These are phyloP conservation scores for Cladophialophora bantiana DNA, from an alignment of 2,329 filamentous ascomycete species.

Conservation along the genomic window DNA sequence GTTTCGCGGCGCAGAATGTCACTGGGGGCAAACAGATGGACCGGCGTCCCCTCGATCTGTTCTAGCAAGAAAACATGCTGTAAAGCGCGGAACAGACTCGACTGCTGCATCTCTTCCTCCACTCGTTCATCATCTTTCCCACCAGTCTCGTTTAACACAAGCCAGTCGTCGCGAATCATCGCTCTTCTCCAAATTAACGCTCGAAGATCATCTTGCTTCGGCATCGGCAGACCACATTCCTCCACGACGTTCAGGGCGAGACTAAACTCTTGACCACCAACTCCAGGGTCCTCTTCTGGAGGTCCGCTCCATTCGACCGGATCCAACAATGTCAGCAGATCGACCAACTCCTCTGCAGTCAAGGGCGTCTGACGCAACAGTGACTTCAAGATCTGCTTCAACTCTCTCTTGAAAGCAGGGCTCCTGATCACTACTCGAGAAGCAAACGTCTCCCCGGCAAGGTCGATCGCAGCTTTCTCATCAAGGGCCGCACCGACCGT, in stretches of 20 bases:
- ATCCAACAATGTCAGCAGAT: conserved; percentile 78
- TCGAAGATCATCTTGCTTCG: conserved; percentile 55
- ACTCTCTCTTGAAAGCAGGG: conserved; percentile 72
- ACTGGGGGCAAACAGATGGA: conserved; percentile 30
- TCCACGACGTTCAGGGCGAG: conserved; percentile 69
- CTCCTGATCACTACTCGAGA: conserved; percentile 62
- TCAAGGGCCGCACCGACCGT: conserved; percentile 77
- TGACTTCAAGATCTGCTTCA: conserved; percentile 72
- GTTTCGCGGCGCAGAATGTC: conserved; percentile 31
- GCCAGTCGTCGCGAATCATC: conserved; percentile 85
- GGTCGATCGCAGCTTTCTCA: conserved; percentile 73
- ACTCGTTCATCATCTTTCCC: conserved; percentile 68
- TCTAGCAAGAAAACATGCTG: conserved; percentile 26
- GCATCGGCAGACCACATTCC: conserved; percentile 50
- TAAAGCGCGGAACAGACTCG: conserved; percentile 35
- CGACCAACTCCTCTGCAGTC: conserved; percentile 59
- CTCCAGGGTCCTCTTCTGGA: conserved; percentile 52
- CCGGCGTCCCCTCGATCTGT: conserved; percentile 20
- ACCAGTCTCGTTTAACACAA: conserved; percentile 76
- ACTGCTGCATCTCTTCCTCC: conserved; percentile 32
- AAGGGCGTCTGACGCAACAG: conserved; percentile 77
- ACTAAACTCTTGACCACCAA: conserved; percentile 71
- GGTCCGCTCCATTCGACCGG: conserved; percentile 53
- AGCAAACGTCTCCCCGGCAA: conserved; percentile 73
- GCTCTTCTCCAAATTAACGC: conserved; percentile 86